These are phyloP conservation scores for Diaporthe ampelina DNA, from an alignment of 2,329 filamentous ascomycete species.

Conservation along the genomic window DNA sequence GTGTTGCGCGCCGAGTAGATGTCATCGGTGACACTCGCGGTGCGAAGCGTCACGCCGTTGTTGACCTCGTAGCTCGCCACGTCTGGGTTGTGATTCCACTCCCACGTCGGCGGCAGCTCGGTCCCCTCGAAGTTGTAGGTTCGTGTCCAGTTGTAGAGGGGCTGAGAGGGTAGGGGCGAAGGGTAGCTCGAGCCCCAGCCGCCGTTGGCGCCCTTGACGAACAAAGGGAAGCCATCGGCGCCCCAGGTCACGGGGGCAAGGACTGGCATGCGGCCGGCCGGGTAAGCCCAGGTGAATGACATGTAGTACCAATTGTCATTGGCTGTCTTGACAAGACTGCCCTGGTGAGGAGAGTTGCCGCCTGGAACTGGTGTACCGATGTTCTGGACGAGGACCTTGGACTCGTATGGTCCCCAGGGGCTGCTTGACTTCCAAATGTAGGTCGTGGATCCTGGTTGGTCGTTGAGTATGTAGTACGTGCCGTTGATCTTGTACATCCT, in stretches of 20 bases:
- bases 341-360: conserved; percentile 66
- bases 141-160: conserved; percentile 50
- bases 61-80: conserved; percentile 58
- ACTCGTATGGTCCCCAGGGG: conserved; percentile 67
- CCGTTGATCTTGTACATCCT: conserved; percentile 71
- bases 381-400: conserved; percentile 57
- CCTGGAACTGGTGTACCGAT: conserved; percentile 59
- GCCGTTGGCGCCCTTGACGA: conserved; percentile 57
- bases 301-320: conserved; percentile 71
- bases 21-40: conserved; percentile 66
- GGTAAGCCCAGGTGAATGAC: conserved; percentile 68
- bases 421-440: conserved; percentile 64
- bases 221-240: conserved; percentile 63
- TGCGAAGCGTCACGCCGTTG: conserved; percentile 60
- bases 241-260: conserved; percentile 68
- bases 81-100: conserved; percentile 76
- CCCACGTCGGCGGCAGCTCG: conserved; percentile 62
- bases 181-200: conserved; percentile 64
- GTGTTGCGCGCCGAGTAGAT: conserved; percentile 63
- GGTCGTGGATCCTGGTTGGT: conserved; percentile 59
- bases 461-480: conserved; percentile 68
- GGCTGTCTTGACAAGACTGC: conserved; percentile 66
- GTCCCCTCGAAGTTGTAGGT: conserved; percentile 61
- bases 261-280: conserved; percentile 69
- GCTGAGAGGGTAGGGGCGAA: conserved; percentile 48